Conservation (phyloP, 805 yeast species). For the Danielia reshetovae region DNA sequence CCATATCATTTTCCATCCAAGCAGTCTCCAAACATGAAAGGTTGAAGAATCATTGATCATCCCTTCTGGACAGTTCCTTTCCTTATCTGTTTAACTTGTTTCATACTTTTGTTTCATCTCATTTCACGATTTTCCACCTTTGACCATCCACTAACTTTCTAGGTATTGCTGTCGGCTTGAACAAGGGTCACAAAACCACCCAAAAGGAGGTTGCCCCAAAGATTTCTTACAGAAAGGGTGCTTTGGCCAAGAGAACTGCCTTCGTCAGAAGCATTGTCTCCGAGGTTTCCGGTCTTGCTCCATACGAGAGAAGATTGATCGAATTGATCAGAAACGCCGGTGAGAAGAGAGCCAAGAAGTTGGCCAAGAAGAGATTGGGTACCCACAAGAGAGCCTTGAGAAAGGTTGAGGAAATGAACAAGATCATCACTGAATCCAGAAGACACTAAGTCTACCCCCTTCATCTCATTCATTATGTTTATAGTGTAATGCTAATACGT, state of each 20-base stretch:
- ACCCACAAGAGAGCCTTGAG: conserved; percentile 99
- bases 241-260: conserved; percentile 88
- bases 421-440: conserved; percentile 95
- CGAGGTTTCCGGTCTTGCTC: conserved; percentile 98
- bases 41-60: neutral
- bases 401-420: conserved; percentile 98
- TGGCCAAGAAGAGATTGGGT: conserved; percentile 99
- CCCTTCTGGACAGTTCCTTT: neutral
- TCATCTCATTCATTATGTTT: conserved; percentile 7
- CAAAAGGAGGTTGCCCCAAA: conserved; percentile 67
- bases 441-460: conserved; percentile 57
- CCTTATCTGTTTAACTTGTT: neutral
- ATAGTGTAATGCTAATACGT: conserved; percentile 19
- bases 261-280: conserved; percentile 94
- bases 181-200: conserved; percentile 98
- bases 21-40: neutral
- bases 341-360: conserved; percentile 99
- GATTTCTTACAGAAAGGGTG: conserved; percentile 95
- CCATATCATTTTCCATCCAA: too few relatives aligned
- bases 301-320: conserved; percentile 99
- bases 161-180: conserved; percentile 97
- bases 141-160: conserved; percentile 20
- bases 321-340: conserved; percentile 99
- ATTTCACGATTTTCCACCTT: conserved; percentile 1
- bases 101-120: too few relatives aligned